phyloP scores from a whole-genome alignment of 2,329 filamentous ascomycete species.

The Lecanicillium sp. region DNA sequence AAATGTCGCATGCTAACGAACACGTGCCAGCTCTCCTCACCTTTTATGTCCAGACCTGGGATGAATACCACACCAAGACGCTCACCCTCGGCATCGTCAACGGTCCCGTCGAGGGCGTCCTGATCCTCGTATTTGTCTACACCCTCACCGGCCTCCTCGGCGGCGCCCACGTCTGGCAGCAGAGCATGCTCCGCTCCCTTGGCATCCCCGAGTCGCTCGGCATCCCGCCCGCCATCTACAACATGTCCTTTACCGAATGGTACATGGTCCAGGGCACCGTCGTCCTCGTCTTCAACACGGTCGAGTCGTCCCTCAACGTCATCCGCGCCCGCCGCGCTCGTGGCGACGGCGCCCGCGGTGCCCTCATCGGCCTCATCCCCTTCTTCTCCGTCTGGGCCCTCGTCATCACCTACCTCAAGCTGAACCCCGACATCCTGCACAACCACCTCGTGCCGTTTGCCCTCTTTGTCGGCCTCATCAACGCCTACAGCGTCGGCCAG shows the following conservation, averaged over 20 bases:
- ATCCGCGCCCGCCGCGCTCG: constrained; percentile 70
- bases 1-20: constrained; percentile 6
- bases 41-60: constrained; percentile 99
- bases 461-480: constrained; percentile 81
- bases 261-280: constrained; percentile 81
- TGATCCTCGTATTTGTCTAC: constrained; percentile 77
- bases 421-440: constrained; percentile 77
- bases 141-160: constrained; percentile 76
- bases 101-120: constrained; percentile 88
- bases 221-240: constrained; percentile 65
- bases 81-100: constrained; percentile 88
- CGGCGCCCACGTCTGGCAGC: constrained; percentile 89
- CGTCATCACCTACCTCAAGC: constrained; percentile 69
- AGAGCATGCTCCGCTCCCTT: constrained; percentile 64
- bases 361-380: constrained; percentile 76
- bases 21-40: constrained; percentile 63
- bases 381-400: constrained; percentile 73
- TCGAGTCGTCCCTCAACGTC: constrained; percentile 74
- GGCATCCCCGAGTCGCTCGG: constrained; percentile 56
- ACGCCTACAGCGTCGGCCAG: constrained; percentile 89
- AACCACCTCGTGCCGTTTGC: constrained; percentile 83
- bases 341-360: constrained; percentile 62
- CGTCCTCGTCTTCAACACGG: constrained; percentile 78
- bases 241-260: constrained; percentile 83
- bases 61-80: constrained; percentile 97